These are phyloP conservation scores for Podospora appendiculata DNA, from an alignment of 495 filamentous ascomycete genomes.

Conservation along the genomic window DNA sequence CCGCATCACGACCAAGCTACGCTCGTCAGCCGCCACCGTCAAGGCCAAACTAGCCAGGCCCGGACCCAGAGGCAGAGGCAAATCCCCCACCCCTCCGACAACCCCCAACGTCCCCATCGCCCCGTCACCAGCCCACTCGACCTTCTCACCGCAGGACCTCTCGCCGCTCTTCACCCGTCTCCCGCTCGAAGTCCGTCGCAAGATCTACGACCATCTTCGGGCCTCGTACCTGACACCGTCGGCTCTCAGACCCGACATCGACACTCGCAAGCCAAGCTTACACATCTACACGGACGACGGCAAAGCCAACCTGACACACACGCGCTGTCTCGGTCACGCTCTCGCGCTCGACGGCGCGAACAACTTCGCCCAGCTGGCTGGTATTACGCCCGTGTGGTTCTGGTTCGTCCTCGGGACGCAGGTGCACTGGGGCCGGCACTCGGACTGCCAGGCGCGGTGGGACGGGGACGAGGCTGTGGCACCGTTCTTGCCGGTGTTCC, in stretches of 20 bases:
- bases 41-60: too few species aligned
- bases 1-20: too few species aligned
- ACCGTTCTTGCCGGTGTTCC: conserved; percentile 14
- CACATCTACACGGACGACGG: conserved; percentile 14
- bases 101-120: not conserved
- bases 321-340: conserved; percentile 4
- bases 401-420: conserved; percentile 9
- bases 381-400: conserved; percentile 9
- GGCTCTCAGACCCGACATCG: not conserved
- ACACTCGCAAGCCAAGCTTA: conserved; percentile 4
- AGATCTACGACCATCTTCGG: conserved; percentile 17
- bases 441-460: conserved; percentile 16
- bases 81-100: not conserved
- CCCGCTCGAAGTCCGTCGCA: conserved; percentile 17
- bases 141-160: not conserved
- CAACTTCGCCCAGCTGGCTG: not conserved
- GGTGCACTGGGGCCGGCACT: conserved; percentile 17
- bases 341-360: conserved; percentile 1
- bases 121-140: conserved; percentile 6
- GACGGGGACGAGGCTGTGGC: conserved; percentile 2
- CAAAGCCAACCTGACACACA: conserved; percentile 1
- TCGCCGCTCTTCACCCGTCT: conserved; percentile 5
- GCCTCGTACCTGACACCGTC: conserved; percentile 6
- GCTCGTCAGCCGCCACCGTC: too few species aligned
- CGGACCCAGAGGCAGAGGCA: too few species aligned